Conservation (phyloP, 306 rosid genomes). For the Clitoria ternatea region DNA sequence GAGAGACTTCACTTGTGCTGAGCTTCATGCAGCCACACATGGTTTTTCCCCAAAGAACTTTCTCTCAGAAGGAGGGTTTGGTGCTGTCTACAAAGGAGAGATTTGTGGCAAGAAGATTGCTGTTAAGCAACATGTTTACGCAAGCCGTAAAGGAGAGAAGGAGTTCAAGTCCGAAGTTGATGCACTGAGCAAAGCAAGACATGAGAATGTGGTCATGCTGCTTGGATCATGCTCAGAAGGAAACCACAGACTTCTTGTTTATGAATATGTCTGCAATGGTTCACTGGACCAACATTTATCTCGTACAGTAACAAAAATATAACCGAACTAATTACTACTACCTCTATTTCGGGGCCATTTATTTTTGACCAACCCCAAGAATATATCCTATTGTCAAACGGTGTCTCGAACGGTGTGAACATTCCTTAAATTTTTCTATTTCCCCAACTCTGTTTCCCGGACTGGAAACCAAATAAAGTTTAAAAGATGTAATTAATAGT, state of each 20-base stretch:
- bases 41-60: constrained; percentile 45
- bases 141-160: constrained; percentile 59
- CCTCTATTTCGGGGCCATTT: too few species aligned
- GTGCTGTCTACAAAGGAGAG: constrained; percentile 57
- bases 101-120: constrained; percentile 53
- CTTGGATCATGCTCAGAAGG: constrained; percentile 75
- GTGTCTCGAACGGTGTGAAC: too few species aligned
- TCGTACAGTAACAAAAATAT: constrained; percentile 35
- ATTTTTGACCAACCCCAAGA: too few species aligned
- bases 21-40: constrained; percentile 48
- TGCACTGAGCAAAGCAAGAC: constrained; percentile 64
- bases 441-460: too few species aligned
- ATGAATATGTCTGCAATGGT: constrained; percentile 74
- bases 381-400: too few species aligned
- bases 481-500: too few species aligned
- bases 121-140: constrained; percentile 55
- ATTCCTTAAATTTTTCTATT: too few species aligned
- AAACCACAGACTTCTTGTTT: constrained; percentile 58
- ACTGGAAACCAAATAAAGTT: too few species aligned
- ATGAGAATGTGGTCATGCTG: constrained; percentile 64
- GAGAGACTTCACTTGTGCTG: constrained; percentile 57
- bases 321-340: neutral
- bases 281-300: constrained; percentile 69
- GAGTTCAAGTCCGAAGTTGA: constrained; percentile 71
- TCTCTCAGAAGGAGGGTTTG: constrained; percentile 87